Evolutionary conservation across 2,329 filamentous ascomycete species (phyloP).

Genomic region (Thyridium curvatum): DNA sequence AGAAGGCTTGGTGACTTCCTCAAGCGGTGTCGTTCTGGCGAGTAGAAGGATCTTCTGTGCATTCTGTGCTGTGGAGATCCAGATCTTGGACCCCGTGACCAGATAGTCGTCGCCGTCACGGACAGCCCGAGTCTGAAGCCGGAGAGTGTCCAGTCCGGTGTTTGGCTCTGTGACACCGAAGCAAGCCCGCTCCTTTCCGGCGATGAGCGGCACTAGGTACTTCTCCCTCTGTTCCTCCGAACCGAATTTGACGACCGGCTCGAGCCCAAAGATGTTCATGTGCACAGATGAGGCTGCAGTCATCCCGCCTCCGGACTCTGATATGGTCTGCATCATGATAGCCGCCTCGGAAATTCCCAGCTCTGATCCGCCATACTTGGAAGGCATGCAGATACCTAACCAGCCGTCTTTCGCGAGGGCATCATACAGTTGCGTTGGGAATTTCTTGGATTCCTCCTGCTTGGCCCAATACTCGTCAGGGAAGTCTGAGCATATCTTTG

Average conservation of each 20-base stretch:
- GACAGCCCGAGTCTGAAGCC: conserved; percentile 57
- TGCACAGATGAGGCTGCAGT: conserved; percentile 56
- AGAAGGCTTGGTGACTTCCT: conserved; percentile 43
- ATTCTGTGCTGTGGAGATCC: conserved; percentile 77
- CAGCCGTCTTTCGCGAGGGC: conserved; percentile 67
- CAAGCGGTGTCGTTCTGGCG: conserved; percentile 62
- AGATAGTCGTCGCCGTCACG: conserved; percentile 49
- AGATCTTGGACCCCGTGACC: conserved; percentile 73
- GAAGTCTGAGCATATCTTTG: conserved; percentile 62
- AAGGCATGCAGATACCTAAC: conserved; percentile 71
- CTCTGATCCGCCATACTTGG: conserved; percentile 63
- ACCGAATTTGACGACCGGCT: conserved; percentile 64
- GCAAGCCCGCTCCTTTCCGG: conserved; percentile 62
- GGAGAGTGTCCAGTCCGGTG: conserved; percentile 68
- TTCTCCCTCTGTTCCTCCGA: conserved; percentile 53
- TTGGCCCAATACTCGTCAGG: conserved; percentile 72
- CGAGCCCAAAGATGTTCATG: conserved; percentile 64
- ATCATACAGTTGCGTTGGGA: conserved; percentile 64
- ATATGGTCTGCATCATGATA: conserved; percentile 78
- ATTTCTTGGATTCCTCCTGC: conserved; percentile 36
- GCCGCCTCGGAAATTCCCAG: conserved; percentile 72
- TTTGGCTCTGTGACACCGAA: conserved; percentile 78
- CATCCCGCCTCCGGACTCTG: conserved; percentile 71
- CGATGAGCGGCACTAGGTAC: conserved; percentile 63
- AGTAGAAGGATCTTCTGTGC: conserved; percentile 74